Base-by-base conservation (phyloP, 1,284 basidiomycete genomes). In the Wolfiporia cocos region DNA sequence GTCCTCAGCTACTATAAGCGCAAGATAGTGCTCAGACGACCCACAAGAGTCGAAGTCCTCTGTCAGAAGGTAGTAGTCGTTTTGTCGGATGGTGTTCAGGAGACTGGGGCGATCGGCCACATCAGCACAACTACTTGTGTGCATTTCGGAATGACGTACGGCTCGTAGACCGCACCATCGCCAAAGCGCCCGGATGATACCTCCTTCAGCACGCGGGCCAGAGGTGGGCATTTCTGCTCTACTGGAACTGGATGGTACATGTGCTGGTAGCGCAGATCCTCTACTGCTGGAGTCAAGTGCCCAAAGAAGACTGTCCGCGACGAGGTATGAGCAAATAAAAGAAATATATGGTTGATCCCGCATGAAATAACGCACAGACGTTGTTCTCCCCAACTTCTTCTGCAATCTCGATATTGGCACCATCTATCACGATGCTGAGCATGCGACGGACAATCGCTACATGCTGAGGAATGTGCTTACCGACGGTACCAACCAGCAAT, bases 371-470 rank as follows among this genome's bases (percentile, higher is more conserved):
- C 81, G 65, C 55, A 83, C 81, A 85, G 56, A 70, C 77, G 58
- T 85, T 81, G 50, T 74, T 73, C 50, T 82, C 78, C 23, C 85
- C 82, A 24, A 83, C 84, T 62, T 94, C 91, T 59, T 95, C 90
- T 2, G 89, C 92, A 51, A 96, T 95, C 67, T 95, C 92, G 47
- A 95, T 92, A 60, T 93, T 94, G 18, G 92, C 93, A 47, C 93
- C 93, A 63, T 96, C 89, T 65, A 65, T 53, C 4, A 54, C 24
- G n/a, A 24, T 21, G 48, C 44, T 23, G 4, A 1, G 35, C 10
- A 12, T 37, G 17, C 20, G 34, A 12, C 20, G 12, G 36, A 21
- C 11, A 26, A n/a, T 26, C 19, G 7, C 3, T 9, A 35, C n/a
- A 23, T 20, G 17, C 14, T 20, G 2, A 20, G 29, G 12, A 37